These are phyloP conservation scores for Mycena rebaudengoi DNA, from an alignment of 768 basidiomycete genomes.

Conservation along the genomic window DNA sequence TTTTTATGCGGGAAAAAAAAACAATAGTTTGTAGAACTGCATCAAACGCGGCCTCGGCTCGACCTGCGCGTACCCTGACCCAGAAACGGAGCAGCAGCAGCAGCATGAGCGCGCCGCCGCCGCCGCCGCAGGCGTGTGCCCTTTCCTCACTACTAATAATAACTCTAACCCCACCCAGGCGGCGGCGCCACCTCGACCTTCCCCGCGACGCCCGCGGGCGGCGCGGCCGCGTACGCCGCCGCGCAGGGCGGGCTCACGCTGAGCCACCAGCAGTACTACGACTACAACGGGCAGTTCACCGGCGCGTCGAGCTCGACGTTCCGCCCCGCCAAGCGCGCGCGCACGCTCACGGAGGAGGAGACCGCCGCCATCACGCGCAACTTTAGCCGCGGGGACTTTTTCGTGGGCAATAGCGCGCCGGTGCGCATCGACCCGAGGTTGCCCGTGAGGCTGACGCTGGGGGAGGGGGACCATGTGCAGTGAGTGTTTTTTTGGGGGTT, in stretches of 20 bases:
- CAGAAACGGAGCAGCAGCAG: slow-evolving; percentile 63
- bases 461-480: slow-evolving; percentile 86
- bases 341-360: slow-evolving; percentile 84
- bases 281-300: slow-evolving; percentile 75
- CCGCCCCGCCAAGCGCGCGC: slow-evolving; percentile 82
- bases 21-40: slow-evolving; percentile 64
- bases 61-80: slow-evolving; percentile 80
- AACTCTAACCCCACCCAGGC: too few species aligned
- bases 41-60: slow-evolving; percentile 81
- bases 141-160: slow-evolving; percentile 22
- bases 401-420: slow-evolving; percentile 81
- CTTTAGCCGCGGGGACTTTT: slow-evolving; percentile 84
- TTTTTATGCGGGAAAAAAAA: neutral
- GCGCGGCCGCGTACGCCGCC: slow-evolving; percentile 56
- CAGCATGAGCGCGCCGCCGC: slow-evolving; percentile 39
- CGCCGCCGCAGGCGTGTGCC: slow-evolving; percentile 41
- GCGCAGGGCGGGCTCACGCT: slow-evolving; percentile 15
- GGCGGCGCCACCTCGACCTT: neutral
- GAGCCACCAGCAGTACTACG: slow-evolving; percentile 73
- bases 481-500: slow-evolving; percentile 25
- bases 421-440: slow-evolving; percentile 85
- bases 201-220: slow-evolving; percentile 46
- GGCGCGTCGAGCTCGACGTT: slow-evolving; percentile 79
- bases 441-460: slow-evolving; percentile 80
- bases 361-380: slow-evolving; percentile 85